Conservation (phyloP, 441 rosid species). For the Rhodomyrtus psidioides region DNA sequence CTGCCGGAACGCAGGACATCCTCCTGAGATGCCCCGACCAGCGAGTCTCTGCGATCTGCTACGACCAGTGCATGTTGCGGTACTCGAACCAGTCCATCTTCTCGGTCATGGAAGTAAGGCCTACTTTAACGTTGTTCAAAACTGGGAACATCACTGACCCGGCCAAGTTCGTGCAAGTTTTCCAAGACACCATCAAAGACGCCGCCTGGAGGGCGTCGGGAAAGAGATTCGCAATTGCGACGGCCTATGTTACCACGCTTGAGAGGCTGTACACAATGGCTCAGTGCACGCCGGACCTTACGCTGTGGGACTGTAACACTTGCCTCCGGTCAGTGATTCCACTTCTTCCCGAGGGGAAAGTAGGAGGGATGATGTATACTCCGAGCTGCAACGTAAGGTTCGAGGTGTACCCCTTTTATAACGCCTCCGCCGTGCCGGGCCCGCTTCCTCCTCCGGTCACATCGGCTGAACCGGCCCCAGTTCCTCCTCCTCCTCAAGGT, state of each 20-base stretch:
- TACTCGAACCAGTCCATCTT: neutral
- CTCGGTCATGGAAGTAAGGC: neutral
- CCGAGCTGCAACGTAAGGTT: neutral
- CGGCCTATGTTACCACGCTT: too few relatives aligned
- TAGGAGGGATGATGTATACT: neutral
- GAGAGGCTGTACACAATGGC: neutral
- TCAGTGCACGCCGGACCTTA: neutral
- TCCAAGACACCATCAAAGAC: too few relatives aligned
- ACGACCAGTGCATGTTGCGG: neutral
- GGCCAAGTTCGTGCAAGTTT: neutral
- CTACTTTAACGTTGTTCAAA: rapidly evolving
- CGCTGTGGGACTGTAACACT: neutral
- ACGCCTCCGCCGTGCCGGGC: neutral
- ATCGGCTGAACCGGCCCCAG: too few relatives aligned
- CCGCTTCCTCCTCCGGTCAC: neutral
- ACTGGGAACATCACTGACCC: rapidly evolving
- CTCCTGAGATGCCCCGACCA: neutral
- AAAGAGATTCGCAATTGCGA: neutral
- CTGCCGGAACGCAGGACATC: neutral
- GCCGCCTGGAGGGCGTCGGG: neutral
- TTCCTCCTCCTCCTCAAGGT: neutral
- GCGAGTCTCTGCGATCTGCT: neutral
- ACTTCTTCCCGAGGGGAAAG: neutral
- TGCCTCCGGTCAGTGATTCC: neutral
- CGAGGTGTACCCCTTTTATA: neutral